Percentiles rank a stretch among this genome's conserved stretches.
These are phyloP conservation scores for Parathielavia appendiculata DNA, from an alignment of 495 filamentous ascomycete genomes.

Conservation along the genomic window DNA sequence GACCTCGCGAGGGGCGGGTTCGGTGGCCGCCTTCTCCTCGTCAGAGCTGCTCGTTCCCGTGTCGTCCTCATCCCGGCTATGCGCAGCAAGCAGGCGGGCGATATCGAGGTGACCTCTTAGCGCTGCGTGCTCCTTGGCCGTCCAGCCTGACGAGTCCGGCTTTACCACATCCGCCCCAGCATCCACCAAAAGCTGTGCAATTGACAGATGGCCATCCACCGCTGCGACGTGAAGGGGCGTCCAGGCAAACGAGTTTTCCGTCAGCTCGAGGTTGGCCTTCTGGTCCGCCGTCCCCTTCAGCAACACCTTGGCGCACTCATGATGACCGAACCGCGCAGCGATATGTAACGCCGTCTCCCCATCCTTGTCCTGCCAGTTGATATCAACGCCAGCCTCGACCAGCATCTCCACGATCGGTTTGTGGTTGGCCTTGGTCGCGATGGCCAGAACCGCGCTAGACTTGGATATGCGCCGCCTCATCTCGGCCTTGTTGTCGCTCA, in stretches of 20 bases:
- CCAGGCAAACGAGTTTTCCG: conserved; percentile 85
- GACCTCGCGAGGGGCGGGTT: conserved; percentile 46
- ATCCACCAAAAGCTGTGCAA: conserved; percentile 65
- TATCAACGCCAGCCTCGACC: conserved; percentile 84
- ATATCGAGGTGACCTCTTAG: conserved; percentile 81
- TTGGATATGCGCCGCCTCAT: conserved; percentile 66
- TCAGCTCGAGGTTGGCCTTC: conserved; percentile 68
- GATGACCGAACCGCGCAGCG: conserved; percentile 82
- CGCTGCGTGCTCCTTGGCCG: conserved; percentile 86
- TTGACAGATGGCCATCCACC: conserved; percentile 72
- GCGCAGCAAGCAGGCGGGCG: conserved; percentile 56
- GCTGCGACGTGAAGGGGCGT: conserved; percentile 87
- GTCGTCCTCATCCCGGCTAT: conserved; percentile 28
- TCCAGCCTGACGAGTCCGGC: conserved; percentile 87
- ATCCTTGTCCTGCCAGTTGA: conserved; percentile 88
- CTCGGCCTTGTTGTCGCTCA: conserved; percentile 52
- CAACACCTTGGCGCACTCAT: conserved; percentile 69
- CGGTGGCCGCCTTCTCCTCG: conserved; percentile 34
- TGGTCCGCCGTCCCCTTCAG: conserved; percentile 63
- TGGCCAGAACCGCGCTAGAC: conserved; percentile 82
- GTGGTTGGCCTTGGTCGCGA: conserved; percentile 83
- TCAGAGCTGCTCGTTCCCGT: conserved; percentile 22
- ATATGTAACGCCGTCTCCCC: conserved; percentile 94
- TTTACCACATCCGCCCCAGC: conserved; percentile 69
- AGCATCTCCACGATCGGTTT: conserved; percentile 75